These are phyloP conservation scores for Termitomyces sp. DNA, from an alignment of 768 basidiomycete genomes.

Conservation along the genomic window DNA sequence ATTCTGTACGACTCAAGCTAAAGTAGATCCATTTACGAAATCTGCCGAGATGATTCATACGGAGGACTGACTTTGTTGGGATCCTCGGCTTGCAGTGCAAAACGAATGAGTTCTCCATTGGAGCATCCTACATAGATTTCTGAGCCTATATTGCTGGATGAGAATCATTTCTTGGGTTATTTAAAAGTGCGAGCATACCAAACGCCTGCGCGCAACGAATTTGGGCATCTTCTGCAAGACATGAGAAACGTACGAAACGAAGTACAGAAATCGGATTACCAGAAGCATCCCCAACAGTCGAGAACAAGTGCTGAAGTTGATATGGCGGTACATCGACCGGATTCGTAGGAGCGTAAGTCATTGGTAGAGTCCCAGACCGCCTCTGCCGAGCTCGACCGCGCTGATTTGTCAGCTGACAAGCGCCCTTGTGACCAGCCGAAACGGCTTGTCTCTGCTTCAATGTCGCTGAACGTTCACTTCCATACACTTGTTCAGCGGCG, in stretches of 20 bases:
- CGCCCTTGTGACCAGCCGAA: conserved; percentile 7
- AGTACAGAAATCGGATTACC: conserved; percentile 3
- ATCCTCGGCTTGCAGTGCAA: conserved; percentile 61
- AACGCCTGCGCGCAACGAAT: conserved; percentile 55
- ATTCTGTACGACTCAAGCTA: conserved; percentile 62
- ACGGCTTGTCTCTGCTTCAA: conserved; percentile 2
- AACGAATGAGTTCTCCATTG: conserved; percentile 82
- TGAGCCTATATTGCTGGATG: conserved; percentile 43
- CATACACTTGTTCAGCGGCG: conserved; percentile 1
- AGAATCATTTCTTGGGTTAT: neutral
- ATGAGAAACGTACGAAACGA: neutral
- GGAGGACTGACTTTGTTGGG: conserved; percentile 37
- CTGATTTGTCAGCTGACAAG: conserved; percentile 14
- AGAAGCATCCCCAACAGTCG: conserved; percentile 20
- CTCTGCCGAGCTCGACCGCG: neutral
- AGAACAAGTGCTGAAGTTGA: conserved; percentile 46
- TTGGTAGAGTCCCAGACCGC: conserved; percentile 21
- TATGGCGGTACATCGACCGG: conserved; percentile 61
- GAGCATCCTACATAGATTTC: conserved; percentile 87
- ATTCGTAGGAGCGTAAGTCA: conserved; percentile 35
- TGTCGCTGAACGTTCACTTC: neutral
- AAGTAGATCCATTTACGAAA: conserved; percentile 1
- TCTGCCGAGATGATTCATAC: neutral
- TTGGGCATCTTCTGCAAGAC: conserved; percentile 19
- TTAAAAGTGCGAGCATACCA: conserved; percentile 29